phyloP scores from a whole-genome alignment of 768 basidiomycete species.

The Suillus variegatus region DNA sequence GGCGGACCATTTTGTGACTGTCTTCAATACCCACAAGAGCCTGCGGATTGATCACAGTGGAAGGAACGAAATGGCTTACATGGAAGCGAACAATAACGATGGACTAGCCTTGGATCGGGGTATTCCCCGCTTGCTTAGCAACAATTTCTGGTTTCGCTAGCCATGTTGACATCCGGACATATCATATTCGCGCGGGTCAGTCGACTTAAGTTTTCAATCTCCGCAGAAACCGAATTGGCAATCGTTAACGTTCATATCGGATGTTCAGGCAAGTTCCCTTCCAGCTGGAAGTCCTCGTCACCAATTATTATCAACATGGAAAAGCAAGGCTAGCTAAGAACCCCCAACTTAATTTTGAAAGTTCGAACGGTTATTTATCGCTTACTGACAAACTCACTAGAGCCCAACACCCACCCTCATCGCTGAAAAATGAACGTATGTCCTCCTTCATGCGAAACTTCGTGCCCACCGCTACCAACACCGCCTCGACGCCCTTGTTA shows the following conservation, averaged over 20 bases:
- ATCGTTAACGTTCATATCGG: too few relatives aligned
- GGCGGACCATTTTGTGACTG: neutral
- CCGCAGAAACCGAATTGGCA: too few relatives aligned
- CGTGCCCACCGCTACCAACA: neutral
- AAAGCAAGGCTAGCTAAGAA: too few relatives aligned
- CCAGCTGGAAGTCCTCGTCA: too few relatives aligned
- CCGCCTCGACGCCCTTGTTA: neutral
- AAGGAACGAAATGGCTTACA: neutral
- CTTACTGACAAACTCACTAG: neutral
- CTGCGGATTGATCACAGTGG: neutral
- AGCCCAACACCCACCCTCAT: neutral
- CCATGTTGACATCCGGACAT: too few relatives aligned
- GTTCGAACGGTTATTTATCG: neutral
- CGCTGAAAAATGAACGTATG: neutral
- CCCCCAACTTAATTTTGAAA: neutral
- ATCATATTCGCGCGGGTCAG: too few relatives aligned
- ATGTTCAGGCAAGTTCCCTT: too few relatives aligned
- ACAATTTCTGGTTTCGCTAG: too few relatives aligned
- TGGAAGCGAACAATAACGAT: neutral
- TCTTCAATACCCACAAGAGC: neutral
- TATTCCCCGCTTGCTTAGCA: too few relatives aligned
- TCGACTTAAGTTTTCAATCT: too few relatives aligned
- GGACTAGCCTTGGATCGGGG: too few relatives aligned
- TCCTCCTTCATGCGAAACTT: neutral
- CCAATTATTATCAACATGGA: too few relatives aligned